Conservation (phyloP, 2,329 filamentous ascomycete species). For the Incumbomyces delicatus region DNA sequence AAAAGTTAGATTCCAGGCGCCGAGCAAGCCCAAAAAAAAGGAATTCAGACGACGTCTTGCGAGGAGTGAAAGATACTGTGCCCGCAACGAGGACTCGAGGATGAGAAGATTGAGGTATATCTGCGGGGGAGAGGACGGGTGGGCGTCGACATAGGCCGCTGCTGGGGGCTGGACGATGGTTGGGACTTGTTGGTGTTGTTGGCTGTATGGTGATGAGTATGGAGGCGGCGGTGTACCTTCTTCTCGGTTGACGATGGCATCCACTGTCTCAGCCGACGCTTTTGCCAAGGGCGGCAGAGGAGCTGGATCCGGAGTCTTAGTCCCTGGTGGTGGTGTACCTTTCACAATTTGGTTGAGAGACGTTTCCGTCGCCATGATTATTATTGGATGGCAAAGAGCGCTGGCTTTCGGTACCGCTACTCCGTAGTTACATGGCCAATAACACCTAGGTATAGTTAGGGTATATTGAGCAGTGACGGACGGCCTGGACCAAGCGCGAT, state of each 20-base stretch:
- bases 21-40: conserved; percentile 75
- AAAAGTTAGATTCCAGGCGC: conserved; percentile 73
- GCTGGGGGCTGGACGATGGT: conserved; percentile 48
- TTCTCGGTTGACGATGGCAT: neutral
- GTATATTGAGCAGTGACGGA: too few species aligned
- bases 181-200: conserved; percentile 13
- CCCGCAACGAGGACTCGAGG: conserved; percentile 84
- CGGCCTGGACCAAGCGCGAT: too few species aligned
- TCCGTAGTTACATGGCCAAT: neutral
- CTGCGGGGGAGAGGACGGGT: conserved; percentile 85
- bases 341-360: conserved; percentile 84
- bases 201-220: conserved; percentile 30
- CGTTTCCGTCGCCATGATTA: conserved; percentile 49
- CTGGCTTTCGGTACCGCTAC: neutral
- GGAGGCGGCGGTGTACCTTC: neutral
- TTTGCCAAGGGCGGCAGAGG: conserved; percentile 26
- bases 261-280: conserved; percentile 7
- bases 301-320: conserved; percentile 36
- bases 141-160: conserved; percentile 44
- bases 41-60: conserved; percentile 83
- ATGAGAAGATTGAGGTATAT: conserved; percentile 98
- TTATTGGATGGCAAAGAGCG: conserved; percentile 4
- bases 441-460: too few species aligned
- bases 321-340: conserved; percentile 62
- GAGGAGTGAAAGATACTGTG: conserved; percentile 84